These are phyloP conservation scores for Grosmannia penicillata DNA, from an alignment of 2,329 filamentous ascomycete genomes.

Conservation along the genomic window DNA sequence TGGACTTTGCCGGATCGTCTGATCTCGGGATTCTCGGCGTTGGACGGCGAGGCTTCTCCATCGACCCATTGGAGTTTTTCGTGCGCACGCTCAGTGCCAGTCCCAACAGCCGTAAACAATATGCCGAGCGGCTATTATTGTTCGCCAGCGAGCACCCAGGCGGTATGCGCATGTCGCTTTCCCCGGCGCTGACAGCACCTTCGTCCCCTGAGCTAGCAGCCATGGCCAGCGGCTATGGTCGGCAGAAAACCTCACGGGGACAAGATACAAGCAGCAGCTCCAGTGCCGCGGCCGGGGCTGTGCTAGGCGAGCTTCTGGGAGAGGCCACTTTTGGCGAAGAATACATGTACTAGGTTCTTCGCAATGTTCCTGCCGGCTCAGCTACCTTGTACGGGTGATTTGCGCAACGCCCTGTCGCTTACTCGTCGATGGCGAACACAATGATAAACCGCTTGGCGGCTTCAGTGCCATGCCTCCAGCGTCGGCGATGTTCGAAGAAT, in stretches of 20 bases:
- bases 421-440: background rate
- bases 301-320: background rate
- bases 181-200: constrained; percentile 14
- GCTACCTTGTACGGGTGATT: background rate
- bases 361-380: background rate
- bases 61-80: constrained; percentile 29
- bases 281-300: too few relatives aligned
- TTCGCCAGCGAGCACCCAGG: constrained; percentile 25
- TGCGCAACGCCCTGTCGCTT: too few relatives aligned
- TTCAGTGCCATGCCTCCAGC: constrained; percentile 1
- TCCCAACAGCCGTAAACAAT: constrained; percentile 27
- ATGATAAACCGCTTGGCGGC: too few relatives aligned
- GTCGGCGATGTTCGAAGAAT: too few relatives aligned
- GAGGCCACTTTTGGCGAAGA: background rate
- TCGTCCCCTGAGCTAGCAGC: constrained; percentile 5
- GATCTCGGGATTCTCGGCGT: constrained; percentile 19
- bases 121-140: constrained; percentile 25
- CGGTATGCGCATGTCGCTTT: constrained; percentile 19
- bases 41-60: constrained; percentile 17
- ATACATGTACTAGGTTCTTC: background rate
- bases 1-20: constrained; percentile 17
- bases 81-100: constrained; percentile 27
- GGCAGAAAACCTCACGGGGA: background rate
- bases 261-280: too few relatives aligned
- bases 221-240: background rate